Percentiles rank a stretch among this genome's conserved stretches.
phyloP scores from a whole-genome alignment of 257 asterid species.

The Jacaranda copaia region DNA sequence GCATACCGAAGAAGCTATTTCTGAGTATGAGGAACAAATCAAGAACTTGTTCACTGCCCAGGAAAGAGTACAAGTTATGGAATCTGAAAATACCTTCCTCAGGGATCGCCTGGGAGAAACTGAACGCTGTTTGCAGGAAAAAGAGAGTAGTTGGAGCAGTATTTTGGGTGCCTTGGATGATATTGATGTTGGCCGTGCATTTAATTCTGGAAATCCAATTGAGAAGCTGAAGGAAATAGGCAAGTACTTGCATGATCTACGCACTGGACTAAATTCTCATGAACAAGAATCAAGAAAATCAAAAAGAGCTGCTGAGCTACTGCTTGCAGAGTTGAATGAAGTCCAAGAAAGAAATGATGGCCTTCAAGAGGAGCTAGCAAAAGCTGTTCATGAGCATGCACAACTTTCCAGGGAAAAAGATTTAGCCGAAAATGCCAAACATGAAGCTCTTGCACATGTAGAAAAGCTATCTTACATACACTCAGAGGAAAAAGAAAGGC shows the following conservation, averaged over 20 bases:
- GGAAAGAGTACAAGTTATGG: conserved; percentile 65
- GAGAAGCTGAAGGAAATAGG: conserved; percentile 67
- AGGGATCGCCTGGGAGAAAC: conserved; percentile 67
- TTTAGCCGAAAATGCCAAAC: conserved; percentile 64
- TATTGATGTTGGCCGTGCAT: conserved; percentile 50
- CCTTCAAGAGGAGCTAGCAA: conserved; percentile 88
- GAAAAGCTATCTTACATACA: conserved; percentile 66
- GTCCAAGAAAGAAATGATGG: conserved; percentile 94
- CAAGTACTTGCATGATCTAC: conserved; percentile 58
- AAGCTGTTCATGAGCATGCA: conserved; percentile 61
- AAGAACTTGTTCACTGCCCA: conserved; percentile 56
- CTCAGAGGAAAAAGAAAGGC: conserved; percentile 74
- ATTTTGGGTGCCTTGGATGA: conserved; percentile 58
- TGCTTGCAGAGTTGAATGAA: conserved; percentile 95
- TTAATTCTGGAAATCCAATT: conserved; percentile 52
- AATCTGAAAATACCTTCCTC: conserved; percentile 68
- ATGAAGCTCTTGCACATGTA: conserved; percentile 68
- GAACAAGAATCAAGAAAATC: conserved; percentile 85
- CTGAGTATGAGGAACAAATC: conserved; percentile 62
- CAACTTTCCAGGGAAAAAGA: conserved; percentile 71
- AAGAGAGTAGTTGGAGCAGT: conserved; percentile 60
- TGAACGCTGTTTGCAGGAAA: conserved; percentile 63
- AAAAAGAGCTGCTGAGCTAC: conserved; percentile 85
- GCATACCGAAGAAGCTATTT: conserved; percentile 54
- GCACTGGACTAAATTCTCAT: conserved; percentile 49